Evolutionary conservation across 2,329 filamentous ascomycete genomes (phyloP).

Genomic region (Penicillium concentricum): DNA sequence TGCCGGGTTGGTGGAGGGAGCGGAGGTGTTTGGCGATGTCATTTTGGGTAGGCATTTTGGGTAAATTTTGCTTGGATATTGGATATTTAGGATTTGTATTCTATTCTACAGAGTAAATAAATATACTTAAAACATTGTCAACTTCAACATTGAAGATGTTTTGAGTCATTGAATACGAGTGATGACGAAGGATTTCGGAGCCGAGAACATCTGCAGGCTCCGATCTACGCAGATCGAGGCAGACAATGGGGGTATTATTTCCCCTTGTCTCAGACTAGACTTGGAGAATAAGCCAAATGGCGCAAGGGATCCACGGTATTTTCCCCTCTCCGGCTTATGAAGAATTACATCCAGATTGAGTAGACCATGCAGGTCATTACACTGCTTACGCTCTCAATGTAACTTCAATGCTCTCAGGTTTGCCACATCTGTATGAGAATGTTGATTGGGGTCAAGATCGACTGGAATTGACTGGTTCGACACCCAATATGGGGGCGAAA

Average conservation of each 20-base stretch:
- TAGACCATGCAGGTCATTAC: background rate
- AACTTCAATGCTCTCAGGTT: background rate
- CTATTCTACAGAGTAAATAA: too few relatives aligned
- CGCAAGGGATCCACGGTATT: slow-evolving; percentile 21
- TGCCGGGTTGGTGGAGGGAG: slow-evolving; percentile 52
- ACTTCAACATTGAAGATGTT: background rate
- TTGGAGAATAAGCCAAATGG: slow-evolving; percentile 10
- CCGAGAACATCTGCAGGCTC: background rate
- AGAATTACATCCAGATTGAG: background rate
- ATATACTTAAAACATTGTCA: background rate
- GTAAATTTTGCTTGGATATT: background rate
- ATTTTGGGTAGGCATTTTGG: slow-evolving; percentile 6
- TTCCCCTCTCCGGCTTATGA: background rate
- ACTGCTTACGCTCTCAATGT: background rate
- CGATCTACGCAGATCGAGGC: slow-evolving; percentile 7
- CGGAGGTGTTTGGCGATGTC: slow-evolving; percentile 26
- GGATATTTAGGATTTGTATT: background rate
- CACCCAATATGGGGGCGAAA: background rate
- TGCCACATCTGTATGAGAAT: background rate
- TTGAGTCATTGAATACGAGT: background rate
- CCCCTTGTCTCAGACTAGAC: slow-evolving; percentile 19
- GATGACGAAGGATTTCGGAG: background rate
- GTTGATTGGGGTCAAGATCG: background rate
- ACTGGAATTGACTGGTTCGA: background rate
- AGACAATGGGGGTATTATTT: slow-evolving; percentile 6